Conservation (phyloP, 352 stramenopile genomes). For the Pythium periplocum region DNA sequence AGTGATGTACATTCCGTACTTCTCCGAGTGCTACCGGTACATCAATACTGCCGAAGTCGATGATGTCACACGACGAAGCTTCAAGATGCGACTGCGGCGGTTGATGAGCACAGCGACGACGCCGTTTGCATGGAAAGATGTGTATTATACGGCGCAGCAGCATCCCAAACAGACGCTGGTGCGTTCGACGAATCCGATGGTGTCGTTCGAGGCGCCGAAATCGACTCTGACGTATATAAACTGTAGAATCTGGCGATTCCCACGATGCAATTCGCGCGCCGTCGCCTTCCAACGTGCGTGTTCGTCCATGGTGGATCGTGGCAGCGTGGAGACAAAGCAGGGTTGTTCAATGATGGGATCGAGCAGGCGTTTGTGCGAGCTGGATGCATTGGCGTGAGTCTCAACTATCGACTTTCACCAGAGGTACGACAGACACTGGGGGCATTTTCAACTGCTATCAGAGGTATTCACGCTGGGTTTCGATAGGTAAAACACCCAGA, state of each 20-base stretch:
- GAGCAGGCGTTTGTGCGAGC: slow-evolving; percentile 48
- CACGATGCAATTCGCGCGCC: slow-evolving; percentile 13
- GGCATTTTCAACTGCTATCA: neutral
- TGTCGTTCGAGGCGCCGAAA: too few relatives aligned
- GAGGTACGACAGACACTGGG: slow-evolving; percentile 28
- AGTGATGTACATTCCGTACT: too few relatives aligned
- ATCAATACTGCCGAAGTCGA: too few relatives aligned
- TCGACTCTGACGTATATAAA: neutral
- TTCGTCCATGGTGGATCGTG: slow-evolving; percentile 84
- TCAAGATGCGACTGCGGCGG: slow-evolving; percentile 16
- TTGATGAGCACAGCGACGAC: slow-evolving; percentile 15
- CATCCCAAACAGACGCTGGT: slow-evolving; percentile 52
- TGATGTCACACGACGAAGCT: neutral
- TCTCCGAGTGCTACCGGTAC: neutral
- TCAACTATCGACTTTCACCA: slow-evolving; percentile 82
- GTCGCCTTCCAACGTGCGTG: slow-evolving; percentile 57
- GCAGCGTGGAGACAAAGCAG: slow-evolving; percentile 80
- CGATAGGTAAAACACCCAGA: slow-evolving; percentile 45
- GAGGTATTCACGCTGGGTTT: neutral
- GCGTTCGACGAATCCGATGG: neutral
- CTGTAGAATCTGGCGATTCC: slow-evolving; percentile 64
- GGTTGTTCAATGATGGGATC: slow-evolving; percentile 54
- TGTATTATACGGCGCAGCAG: slow-evolving; percentile 39
- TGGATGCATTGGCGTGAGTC: slow-evolving; percentile 50
- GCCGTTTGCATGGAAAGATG: slow-evolving; percentile 60